Evolutionary conservation across 805 yeast species (phyloP).

Genomic region (Hanseniaspora occidentalis): DNA sequence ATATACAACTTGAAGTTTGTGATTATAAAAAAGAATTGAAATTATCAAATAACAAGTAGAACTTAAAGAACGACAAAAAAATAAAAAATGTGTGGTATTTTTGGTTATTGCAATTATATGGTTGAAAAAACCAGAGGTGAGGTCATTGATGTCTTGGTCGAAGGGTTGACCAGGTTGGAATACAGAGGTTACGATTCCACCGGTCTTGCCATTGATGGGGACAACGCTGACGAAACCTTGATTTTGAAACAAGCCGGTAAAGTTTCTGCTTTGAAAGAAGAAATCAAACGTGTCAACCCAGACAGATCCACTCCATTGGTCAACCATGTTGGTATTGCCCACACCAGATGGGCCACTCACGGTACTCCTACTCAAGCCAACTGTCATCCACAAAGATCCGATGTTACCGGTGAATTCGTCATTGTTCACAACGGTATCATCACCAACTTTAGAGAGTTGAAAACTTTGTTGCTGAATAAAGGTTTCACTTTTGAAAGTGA

Average conservation of each 20-base stretch:
- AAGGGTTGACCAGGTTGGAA: conserved; percentile 79
- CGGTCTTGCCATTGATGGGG: conserved; percentile 93
- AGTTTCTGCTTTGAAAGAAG: conserved; percentile 65
- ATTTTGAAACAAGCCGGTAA: conserved; percentile 85
- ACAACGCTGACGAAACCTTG: conserved; percentile 53
- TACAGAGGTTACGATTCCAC: conserved; percentile 98
- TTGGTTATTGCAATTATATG: conserved; percentile 92
- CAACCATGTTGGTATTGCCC: conserved; percentile 93
- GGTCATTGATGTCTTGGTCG: conserved; percentile 76
- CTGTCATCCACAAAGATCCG: conserved; percentile 96
- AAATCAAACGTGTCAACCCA: conserved; percentile 39
- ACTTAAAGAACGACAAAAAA: not conserved
- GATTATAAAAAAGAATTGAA: not conserved
- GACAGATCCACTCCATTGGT: conserved; percentile 55
- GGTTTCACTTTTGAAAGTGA: conserved; percentile 81
- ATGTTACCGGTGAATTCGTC: conserved; percentile 66
- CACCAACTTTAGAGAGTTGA: conserved; percentile 87
- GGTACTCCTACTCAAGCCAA: conserved; percentile 79
- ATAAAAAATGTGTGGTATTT: conserved; percentile 67
- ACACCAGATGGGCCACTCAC: conserved; percentile 99
- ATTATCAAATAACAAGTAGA: not conserved
- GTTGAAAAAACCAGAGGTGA: conserved; percentile 90
- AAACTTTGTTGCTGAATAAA: conserved; percentile 64
- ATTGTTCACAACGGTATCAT: conserved; percentile 97
- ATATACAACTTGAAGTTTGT: too few species aligned